Base-by-base conservation (phyloP, 441 rosid species). In the Corymbia calophylla region DNA sequence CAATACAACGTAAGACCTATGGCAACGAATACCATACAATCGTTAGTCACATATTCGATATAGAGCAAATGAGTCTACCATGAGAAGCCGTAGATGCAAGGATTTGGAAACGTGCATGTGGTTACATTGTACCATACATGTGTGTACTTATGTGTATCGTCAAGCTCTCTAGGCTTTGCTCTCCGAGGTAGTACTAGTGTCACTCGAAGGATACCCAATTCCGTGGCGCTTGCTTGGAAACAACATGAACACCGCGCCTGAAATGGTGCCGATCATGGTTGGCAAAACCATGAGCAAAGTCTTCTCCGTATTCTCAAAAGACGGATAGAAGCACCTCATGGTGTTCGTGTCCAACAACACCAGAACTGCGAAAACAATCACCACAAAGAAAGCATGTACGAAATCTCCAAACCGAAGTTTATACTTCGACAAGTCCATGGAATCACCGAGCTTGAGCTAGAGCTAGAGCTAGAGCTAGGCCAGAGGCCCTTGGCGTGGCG, bases 191-290 rank as follows among this genome's bases (percentile, higher is more conserved):
- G 87, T 53, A 29, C 56, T 53, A 86, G 60, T 0, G 64, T 39
- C 47, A 0, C 8, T 53, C 16, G 96, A 91, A 64, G 97, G 98
- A 92, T 97, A 95, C 19, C 99, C 99, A 89, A 97, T 93, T 66
- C 99, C 99, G 49, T 95, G 96, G 91, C 98, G 97, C 10, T 87
- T 92, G 93, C 92, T 93, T n/a, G 99, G 99, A 86, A 97, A 95
- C 84, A 93, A 48, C 92, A 93, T 91, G 94, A 96, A 97, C 7
- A 95, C 86, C 7, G 90, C 18, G 3, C 98, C 93, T 17, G 98
- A 92, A 87, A 94, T 32, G 4, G 91, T 93, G 55, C 99, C 98
- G 29, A 97, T 93, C 29, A 90, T 95, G 12, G 98, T 96, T 55
- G 99, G 99, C 93, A 97, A 90, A 88, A 88, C 93, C 97, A 93